Evolutionary conservation across 139 green algal genomes (phyloP).

Genomic region (Coelastrella sp.): DNA sequence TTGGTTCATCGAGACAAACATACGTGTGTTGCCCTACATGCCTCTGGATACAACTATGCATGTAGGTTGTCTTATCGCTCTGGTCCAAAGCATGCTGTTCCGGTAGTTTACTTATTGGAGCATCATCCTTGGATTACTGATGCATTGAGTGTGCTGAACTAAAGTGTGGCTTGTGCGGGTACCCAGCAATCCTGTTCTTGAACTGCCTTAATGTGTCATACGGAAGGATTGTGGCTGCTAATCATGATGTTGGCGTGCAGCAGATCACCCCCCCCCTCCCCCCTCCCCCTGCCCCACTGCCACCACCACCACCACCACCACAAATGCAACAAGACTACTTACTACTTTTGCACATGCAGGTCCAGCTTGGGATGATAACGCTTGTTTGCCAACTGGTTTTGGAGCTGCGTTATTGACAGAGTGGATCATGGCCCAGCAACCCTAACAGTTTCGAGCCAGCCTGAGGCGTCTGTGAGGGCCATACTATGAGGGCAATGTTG

Average conservation of each 20-base stretch:
- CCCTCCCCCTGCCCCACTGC: neutral
- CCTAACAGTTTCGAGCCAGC: too few relatives aligned
- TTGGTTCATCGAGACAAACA: neutral
- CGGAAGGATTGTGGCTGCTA: too few relatives aligned
- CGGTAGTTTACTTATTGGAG: too few relatives aligned
- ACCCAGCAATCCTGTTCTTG: too few relatives aligned
- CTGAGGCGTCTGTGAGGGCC: too few relatives aligned
- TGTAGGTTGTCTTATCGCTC: too few relatives aligned
- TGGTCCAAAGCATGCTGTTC: too few relatives aligned
- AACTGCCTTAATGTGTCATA: too few relatives aligned
- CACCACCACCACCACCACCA: neutral
- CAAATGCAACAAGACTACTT: neutral
- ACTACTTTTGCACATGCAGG: neutral
- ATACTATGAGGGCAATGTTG: too few relatives aligned
- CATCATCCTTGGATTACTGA: too few relatives aligned
- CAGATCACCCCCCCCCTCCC: neutral
- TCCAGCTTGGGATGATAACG: conserved; percentile 85
- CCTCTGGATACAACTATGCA: neutral
- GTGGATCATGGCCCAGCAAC: conserved; percentile 71
- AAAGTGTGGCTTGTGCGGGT: too few relatives aligned
- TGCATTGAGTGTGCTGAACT: too few relatives aligned
- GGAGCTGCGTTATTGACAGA: conserved; percentile 86
- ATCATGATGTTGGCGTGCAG: neutral
- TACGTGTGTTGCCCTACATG: neutral
- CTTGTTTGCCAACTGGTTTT: conserved; percentile 90